These are phyloP conservation scores for Pseudohyphozyma bogoriensis DNA, from an alignment of 768 basidiomycete species.

Conservation along the genomic window DNA sequence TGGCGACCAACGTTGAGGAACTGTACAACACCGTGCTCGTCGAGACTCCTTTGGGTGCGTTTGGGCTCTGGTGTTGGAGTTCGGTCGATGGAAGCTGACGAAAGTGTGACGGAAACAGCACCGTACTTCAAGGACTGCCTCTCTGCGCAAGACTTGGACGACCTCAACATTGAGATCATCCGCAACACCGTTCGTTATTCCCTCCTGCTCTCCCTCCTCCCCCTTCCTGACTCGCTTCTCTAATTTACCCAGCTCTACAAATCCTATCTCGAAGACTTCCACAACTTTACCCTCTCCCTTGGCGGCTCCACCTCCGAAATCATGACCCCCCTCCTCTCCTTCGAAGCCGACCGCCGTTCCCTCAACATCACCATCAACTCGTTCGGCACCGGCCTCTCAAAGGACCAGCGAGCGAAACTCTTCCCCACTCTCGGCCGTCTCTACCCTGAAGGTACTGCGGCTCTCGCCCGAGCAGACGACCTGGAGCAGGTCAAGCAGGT, in stretches of 20 bases:
- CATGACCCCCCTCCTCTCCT: constrained; percentile 83
- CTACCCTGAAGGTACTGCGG: constrained; percentile 91
- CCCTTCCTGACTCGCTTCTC: neutral
- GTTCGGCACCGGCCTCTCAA: constrained; percentile 85
- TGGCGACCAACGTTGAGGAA: constrained; percentile 97
- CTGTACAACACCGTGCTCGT: constrained; percentile 92
- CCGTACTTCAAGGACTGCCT: constrained; percentile 96
- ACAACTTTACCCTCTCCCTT: constrained; percentile 65
- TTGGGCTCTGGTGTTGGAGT: neutral
- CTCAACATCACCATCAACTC: constrained; percentile 99
- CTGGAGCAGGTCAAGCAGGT: constrained; percentile 80
- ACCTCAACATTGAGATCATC: constrained; percentile 98
- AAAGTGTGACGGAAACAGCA: too few relatives aligned
- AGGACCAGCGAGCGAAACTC: constrained; percentile 86
- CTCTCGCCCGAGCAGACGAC: constrained; percentile 86
- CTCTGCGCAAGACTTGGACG: constrained; percentile 89
- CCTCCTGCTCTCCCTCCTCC: neutral
- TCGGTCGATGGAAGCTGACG: too few relatives aligned
- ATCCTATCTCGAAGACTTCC: constrained; percentile 95
- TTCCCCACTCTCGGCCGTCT: constrained; percentile 90
- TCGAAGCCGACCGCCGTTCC: constrained; percentile 92
- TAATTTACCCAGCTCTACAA: constrained; percentile 70
- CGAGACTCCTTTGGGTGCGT: constrained; percentile 83
- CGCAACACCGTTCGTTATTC: constrained; percentile 58
- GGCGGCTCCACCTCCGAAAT: constrained; percentile 79